Evolutionary conservation across 148 eudicot genomes (phyloP).

Genomic region (Chenopodium quinoa): DNA sequence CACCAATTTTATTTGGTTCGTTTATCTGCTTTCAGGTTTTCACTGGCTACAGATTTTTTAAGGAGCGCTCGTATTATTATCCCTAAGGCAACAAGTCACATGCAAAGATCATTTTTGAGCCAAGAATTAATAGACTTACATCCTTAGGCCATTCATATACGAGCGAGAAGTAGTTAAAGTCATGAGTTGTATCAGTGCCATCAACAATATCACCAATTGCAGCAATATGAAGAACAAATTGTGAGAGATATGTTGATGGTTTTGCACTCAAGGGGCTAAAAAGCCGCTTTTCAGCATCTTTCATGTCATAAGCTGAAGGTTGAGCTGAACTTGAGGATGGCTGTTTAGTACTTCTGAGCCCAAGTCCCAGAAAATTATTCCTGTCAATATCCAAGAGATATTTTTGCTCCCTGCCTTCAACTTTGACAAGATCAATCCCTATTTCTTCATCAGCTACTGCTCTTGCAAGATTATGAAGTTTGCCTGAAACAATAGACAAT

Average conservation of each 20-base stretch:
- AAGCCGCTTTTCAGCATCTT: conserved; percentile 71
- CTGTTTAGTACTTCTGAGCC: conserved; percentile 60
- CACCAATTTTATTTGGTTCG: background rate
- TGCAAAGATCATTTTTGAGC: conserved; percentile 5
- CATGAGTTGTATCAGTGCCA: conserved; percentile 98
- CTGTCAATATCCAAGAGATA: conserved; percentile 42
- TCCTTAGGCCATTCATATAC: conserved; percentile 99
- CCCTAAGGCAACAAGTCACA: too few relatives aligned
- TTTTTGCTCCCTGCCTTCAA: conserved; percentile 56
- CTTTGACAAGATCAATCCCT: conserved; percentile 48
- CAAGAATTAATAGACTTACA: conserved; percentile 44
- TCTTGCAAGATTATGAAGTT: conserved; percentile 98
- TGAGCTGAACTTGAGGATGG: conserved; percentile 33
- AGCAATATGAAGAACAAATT: conserved; percentile 94
- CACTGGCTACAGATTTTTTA: background rate
- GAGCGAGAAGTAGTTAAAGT: conserved; percentile 94
- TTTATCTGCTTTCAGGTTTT: background rate
- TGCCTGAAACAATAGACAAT: conserved; percentile 47
- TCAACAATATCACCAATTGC: conserved; percentile 99
- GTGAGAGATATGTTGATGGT: conserved; percentile 85
- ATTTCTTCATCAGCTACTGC: conserved; percentile 95
- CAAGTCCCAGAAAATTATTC: conserved; percentile 80
- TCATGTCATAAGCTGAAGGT: conserved; percentile 56
- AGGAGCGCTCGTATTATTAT: too few relatives aligned
- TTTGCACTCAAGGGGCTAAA: conserved; percentile 72